Evolutionary conservation across 352 stramenopile species (phyloP), one percentile per base, ranked within the genome.

Genomic region (Phytopythium mirpurense): DNA sequence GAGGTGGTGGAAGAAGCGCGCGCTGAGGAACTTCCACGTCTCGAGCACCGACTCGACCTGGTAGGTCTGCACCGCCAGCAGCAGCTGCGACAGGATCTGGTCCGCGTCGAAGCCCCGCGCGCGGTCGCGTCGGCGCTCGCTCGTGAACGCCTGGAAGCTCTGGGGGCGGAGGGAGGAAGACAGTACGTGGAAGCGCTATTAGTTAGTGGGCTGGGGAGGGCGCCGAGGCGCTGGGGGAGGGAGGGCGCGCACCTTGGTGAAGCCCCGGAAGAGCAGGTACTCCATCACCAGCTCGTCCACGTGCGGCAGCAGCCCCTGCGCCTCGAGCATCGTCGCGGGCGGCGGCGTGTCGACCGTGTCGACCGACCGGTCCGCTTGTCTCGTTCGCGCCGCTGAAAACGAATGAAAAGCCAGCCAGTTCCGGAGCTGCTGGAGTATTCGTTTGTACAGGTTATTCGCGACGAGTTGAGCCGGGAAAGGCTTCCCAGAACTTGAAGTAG

Each of bases 251-350:
- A 78, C 76, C 71, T 90, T 90, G 26, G 83, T 90, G 61, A 93
- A 93, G 34, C 83, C 83, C 6, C 83, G 70, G 67, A 93, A 93
- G 54, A 93, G 77, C 46, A 93, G 62, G 59, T 93, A 93, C 67
- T 93, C 83, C 72, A 93, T 86, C 56, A 93, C 67, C 31, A 93
- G 70, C 66, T 93, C 83, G 54, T 90, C 83, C 50, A 93, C 79
- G 60, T 88, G 80, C 59, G 83, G 74, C 44, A 93, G 63, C 24
- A 88, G 60, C 44, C 62, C 72, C 46, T 67, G 62, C 32, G 72
- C 53, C 49, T 72, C 51, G 63, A 74, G 72, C 9, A 32, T 62
- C 44, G 29, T 12, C 43, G 23, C 24, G 29, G 9, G n/a, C n/a
- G 21, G 26, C 26, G n/a, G 10, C 21, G 40, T 7, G 9, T 26